These are phyloP conservation scores for Glaciozyma antarctica DNA, from an alignment of 768 basidiomycete species.

Conservation along the genomic window DNA sequence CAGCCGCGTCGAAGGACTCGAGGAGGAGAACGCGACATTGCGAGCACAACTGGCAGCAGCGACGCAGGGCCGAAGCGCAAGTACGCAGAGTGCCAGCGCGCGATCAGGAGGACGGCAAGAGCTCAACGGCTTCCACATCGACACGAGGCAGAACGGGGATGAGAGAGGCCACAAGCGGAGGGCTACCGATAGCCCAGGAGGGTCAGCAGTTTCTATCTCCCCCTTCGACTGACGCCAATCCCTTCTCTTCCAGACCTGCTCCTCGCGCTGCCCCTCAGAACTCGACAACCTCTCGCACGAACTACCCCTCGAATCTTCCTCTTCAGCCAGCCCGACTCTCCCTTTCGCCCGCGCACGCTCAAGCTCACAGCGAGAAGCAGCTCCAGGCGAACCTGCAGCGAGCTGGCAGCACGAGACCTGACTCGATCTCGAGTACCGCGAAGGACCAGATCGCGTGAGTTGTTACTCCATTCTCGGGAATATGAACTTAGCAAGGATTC, in stretches of 20 bases:
- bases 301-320: neutral
- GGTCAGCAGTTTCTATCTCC: too few species aligned
- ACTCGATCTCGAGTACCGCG: neutral
- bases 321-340: conserved; percentile 7
- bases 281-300: neutral
- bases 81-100: neutral
- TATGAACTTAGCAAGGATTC: too few species aligned
- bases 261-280: neutral
- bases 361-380: neutral
- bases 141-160: neutral
- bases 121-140: neutral
- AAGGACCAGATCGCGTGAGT: neutral
- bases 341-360: neutral
- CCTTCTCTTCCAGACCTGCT: neutral
- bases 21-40: conserved; percentile 2
- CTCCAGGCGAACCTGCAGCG: neutral
- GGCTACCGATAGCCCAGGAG: neutral
- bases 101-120: neutral
- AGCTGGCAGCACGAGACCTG: neutral
- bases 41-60: conserved; percentile 1
- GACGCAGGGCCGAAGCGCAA: neutral
- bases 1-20: conserved; percentile 8
- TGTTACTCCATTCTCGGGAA: neutral
- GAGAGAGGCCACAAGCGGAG: neutral
- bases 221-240: neutral